Evolutionary conservation across 306 rosid genomes (phyloP).

Genomic region (Fagus crenata): DNA sequence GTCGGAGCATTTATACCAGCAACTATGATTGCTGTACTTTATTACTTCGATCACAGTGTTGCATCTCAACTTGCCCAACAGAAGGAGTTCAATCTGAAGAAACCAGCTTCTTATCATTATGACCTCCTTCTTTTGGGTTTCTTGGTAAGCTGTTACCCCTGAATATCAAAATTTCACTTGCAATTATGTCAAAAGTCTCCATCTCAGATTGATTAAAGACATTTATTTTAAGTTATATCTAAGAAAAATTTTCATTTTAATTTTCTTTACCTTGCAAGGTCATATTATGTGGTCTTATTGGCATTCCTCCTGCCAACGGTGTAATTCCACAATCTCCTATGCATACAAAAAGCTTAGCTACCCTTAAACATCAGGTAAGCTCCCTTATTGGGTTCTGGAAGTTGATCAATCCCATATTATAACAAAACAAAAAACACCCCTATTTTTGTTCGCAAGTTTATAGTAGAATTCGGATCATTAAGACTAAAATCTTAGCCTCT

Average conservation of each 20-base stretch:
- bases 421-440: not conserved
- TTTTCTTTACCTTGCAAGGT: slow-evolving; percentile 49
- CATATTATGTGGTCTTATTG: slow-evolving; percentile 84
- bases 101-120: slow-evolving; percentile 91
- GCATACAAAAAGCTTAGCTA: slow-evolving; percentile 97
- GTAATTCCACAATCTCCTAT: slow-evolving; percentile 99
- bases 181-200: not conserved
- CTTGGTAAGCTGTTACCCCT: slow-evolving; percentile 51
- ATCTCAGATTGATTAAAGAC: not conserved
- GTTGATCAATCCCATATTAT: not conserved
- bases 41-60: slow-evolving; percentile 94
- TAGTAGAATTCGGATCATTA: not conserved
- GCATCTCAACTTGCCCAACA: slow-evolving; percentile 97
- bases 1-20: slow-evolving; percentile 97
- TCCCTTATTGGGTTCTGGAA: slow-evolving; percentile 17
- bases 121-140: slow-evolving; percentile 90
- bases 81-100: slow-evolving; percentile 88
- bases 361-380: slow-evolving; percentile 87
- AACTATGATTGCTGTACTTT: slow-evolving; percentile 95
- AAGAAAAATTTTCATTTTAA: slow-evolving; percentile 14
- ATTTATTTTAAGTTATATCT: slow-evolving; percentile 18
- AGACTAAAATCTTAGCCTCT: not conserved
- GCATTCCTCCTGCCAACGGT: slow-evolving; percentile 94
- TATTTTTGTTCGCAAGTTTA: slow-evolving; percentile 4
- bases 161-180: slow-evolving; percentile 1